Conservation (phyloP, 345 rosid genomes). For the Triadica sebifera region DNA sequence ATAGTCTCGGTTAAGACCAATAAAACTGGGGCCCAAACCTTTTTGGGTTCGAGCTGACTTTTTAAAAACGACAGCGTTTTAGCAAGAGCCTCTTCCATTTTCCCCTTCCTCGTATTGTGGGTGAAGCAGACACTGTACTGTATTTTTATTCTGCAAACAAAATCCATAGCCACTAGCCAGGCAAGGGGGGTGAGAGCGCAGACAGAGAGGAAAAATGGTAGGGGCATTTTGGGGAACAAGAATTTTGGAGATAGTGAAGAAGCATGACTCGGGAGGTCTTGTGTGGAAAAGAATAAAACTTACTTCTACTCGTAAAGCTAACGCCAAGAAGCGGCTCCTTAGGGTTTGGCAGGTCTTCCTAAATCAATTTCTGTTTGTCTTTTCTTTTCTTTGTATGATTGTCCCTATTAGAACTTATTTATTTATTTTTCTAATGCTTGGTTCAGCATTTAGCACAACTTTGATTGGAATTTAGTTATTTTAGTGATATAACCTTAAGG, state of each 20-base stretch:
- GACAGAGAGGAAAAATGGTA: not conserved
- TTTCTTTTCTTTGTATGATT: not conserved
- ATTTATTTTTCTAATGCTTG: not conserved
- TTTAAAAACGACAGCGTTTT: not conserved
- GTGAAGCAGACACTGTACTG: too few relatives aligned
- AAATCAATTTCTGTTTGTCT: too few relatives aligned
- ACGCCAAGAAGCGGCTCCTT: slow-evolving; percentile 92
- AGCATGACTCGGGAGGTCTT: slow-evolving; percentile 91
- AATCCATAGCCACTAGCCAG: not conserved
- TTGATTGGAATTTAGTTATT: not conserved
- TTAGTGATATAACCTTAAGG: not conserved
- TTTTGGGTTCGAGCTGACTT: not conserved
- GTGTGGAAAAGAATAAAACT: slow-evolving; percentile 94
- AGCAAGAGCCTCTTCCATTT: not conserved
- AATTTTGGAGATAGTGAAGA: slow-evolving; percentile 90
- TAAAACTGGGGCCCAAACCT: too few relatives aligned
- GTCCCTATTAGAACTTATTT: not conserved
- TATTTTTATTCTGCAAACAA: not conserved
- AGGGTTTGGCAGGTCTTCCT: slow-evolving; percentile 85
- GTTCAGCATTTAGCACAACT: not conserved
- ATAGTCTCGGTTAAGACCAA: too few relatives aligned
- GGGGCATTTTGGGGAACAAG: slow-evolving; percentile 80
- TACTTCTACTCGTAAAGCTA: slow-evolving; percentile 87
- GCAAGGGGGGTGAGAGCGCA: not conserved
- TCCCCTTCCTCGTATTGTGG: not conserved